Evolutionary conservation across 192 early-diverging fungal species (phyloP).

Genomic region (Dissophora globulifera): DNA sequence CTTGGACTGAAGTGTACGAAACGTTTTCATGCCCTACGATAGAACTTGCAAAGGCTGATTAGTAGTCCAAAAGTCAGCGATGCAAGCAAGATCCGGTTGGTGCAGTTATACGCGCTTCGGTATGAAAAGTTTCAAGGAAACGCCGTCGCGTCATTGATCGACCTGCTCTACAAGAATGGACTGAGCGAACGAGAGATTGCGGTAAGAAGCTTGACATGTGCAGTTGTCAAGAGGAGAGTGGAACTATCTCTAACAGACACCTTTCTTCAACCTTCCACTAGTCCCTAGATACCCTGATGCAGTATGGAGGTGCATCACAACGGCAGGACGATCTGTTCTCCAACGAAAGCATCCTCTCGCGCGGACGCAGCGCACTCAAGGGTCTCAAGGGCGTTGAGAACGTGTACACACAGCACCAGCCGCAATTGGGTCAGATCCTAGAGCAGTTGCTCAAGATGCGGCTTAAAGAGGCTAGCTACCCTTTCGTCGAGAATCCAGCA

Average conservation of each 20-base stretch:
- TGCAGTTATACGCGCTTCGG: constrained; percentile 88
- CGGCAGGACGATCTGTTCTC: constrained; percentile 91
- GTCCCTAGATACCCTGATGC: constrained; percentile 76
- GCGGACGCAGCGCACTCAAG: constrained; percentile 90
- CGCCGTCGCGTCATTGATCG: constrained; percentile 75
- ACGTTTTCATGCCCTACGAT: too few relatives aligned
- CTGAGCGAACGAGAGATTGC: constrained; percentile 78
- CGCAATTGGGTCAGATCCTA: constrained; percentile 82
- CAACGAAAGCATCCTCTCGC: constrained; percentile 86
- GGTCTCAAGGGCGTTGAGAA: constrained; percentile 98
- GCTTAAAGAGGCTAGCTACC: constrained; percentile 79
- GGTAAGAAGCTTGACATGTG: too few relatives aligned
- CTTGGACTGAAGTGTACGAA: too few relatives aligned
- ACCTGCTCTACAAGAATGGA: constrained; percentile 75
- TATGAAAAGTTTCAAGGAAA: constrained; percentile 89
- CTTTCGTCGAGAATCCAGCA: constrained; percentile 80
- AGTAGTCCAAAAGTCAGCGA: constrained; percentile 72
- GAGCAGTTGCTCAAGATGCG: constrained; percentile 85
- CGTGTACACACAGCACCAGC: constrained; percentile 96
- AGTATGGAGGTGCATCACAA: constrained; percentile 81
- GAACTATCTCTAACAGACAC: not conserved
- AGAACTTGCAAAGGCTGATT: constrained; percentile 78
- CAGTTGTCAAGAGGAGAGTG: not conserved
- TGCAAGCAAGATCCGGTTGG: constrained; percentile 81
- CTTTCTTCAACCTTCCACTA: constrained; percentile 19